Conservation (phyloP, 1,139 yeast genomes). For the Hemisphaericaspora subhashii region DNA sequence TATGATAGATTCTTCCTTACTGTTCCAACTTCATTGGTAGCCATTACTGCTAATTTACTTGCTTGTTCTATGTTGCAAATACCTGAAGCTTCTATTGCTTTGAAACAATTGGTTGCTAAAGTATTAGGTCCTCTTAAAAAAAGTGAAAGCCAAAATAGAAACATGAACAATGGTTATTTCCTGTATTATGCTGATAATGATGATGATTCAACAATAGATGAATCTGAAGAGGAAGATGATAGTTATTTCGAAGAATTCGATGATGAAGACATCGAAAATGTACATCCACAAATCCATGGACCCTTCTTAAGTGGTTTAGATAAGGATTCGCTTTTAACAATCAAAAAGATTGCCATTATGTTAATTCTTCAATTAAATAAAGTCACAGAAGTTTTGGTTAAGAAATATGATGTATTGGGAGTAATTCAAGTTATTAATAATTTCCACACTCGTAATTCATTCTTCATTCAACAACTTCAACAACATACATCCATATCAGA, state of each 20-base stretch:
- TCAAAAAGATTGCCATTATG: slow-evolving; percentile 47
- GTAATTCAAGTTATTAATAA: slow-evolving; percentile 41
- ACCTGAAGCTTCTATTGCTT: slow-evolving; percentile 35
- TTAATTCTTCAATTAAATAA: slow-evolving; percentile 45
- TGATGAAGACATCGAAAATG: slow-evolving; percentile 28
- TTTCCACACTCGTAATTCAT: slow-evolving; percentile 28
- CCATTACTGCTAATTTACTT: slow-evolving; percentile 67
- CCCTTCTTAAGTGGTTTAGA: slow-evolving; percentile 58
- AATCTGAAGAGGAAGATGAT: slow-evolving; percentile 16
- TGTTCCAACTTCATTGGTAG: slow-evolving; percentile 60
- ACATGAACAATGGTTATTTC: background rate
- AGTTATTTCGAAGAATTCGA: slow-evolving; percentile 7
- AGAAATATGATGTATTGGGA: slow-evolving; percentile 50
- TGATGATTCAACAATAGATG: slow-evolving; percentile 9
- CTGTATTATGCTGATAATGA: slow-evolving; percentile 12
- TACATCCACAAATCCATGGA: slow-evolving; percentile 41
- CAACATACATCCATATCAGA: slow-evolving; percentile 24
- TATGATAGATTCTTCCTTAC: slow-evolving; percentile 69
- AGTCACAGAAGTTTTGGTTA: slow-evolving; percentile 55
- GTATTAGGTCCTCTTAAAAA: slow-evolving; percentile 6
- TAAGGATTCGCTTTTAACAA: slow-evolving; percentile 35
- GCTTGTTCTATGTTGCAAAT: slow-evolving; percentile 66
- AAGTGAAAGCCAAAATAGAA: slow-evolving; percentile 7
- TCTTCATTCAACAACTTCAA: slow-evolving; percentile 26
- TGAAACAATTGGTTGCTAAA: slow-evolving; percentile 21